These are phyloP conservation scores for Yarrowia sp. DNA, from an alignment of 805 yeast species.

Conservation along the genomic window DNA sequence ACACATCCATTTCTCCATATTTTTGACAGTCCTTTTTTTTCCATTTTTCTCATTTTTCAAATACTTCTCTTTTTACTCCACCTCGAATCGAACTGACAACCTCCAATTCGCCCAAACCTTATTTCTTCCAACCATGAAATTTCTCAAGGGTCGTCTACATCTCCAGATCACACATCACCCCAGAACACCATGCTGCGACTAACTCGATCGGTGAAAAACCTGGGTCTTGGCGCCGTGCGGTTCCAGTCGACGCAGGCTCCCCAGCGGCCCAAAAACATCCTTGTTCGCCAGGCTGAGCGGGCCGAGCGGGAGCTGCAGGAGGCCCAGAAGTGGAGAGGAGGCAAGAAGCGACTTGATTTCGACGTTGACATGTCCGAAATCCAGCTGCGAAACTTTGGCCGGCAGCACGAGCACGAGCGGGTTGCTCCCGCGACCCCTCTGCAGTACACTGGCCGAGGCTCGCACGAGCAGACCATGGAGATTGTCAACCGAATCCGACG, in stretches of 20 bases:
- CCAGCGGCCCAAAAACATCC: conserved; percentile 4
- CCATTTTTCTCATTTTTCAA: too few species aligned
- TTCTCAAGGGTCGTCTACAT: not conserved
- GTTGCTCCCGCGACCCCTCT: conserved; percentile 14
- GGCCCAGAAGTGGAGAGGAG: conserved; percentile 12
- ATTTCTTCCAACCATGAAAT: conserved; percentile 9
- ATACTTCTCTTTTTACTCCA: too few species aligned
- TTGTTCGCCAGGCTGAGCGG: conserved; percentile 12
- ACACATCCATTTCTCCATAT: too few species aligned
- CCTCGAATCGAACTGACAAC: conserved; percentile 1
- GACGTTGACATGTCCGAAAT: not conserved
- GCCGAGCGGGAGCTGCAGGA: not conserved
- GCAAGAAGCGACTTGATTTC: not conserved
- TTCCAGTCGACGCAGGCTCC: conserved; percentile 14
- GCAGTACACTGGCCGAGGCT: conserved; percentile 35
- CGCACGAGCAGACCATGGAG: conserved; percentile 34
- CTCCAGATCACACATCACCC: conserved; percentile 37
- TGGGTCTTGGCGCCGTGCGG: conserved; percentile 15
- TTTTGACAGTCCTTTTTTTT: too few species aligned
- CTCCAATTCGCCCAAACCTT: not conserved
- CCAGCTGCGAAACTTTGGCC: not conserved
- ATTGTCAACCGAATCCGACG: conserved; percentile 31
- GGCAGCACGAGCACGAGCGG: not conserved
- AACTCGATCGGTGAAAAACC: conserved; percentile 24
- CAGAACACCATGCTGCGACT: conserved; percentile 29